Conservation (phyloP, 768 basidiomycete genomes). For the Punctularia strigosozonata region DNA sequence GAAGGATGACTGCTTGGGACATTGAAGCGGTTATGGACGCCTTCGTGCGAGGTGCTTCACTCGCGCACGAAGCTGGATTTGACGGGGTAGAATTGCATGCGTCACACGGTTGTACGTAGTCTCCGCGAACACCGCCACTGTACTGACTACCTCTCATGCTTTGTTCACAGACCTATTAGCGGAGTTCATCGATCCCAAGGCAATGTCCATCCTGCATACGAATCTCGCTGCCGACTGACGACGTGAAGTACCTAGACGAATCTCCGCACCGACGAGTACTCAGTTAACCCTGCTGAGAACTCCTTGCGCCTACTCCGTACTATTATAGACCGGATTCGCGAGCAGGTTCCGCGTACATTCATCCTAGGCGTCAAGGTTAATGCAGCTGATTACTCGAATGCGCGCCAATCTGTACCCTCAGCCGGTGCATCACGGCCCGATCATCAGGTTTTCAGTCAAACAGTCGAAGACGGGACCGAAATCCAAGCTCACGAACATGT, state of each 20-base stretch:
- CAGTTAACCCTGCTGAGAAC: constrained; percentile 26
- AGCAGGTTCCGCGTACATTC: constrained; percentile 42
- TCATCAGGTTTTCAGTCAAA: too few relatives aligned
- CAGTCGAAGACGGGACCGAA: constrained; percentile 17
- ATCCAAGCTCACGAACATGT: constrained; percentile 49
- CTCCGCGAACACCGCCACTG: too few relatives aligned
- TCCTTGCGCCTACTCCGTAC: constrained; percentile 45
- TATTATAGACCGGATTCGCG: constrained; percentile 46
- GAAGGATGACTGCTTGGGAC: constrained; percentile 43
- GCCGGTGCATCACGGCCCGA: too few relatives aligned
- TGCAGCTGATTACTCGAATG: constrained; percentile 55
- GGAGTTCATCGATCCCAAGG: constrained; percentile 69
- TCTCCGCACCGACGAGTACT: constrained; percentile 49
- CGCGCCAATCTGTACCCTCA: too few relatives aligned
- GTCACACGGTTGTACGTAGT: constrained; percentile 76
- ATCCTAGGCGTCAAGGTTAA: constrained; percentile 73
- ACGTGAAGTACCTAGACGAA: constrained; percentile 28
- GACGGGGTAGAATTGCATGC: constrained; percentile 82
- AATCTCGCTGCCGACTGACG: background rate
- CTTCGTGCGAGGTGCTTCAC: constrained; percentile 56
- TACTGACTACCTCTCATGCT: background rate
- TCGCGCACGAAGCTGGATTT: constrained; percentile 62
- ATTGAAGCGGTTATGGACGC: constrained; percentile 45
- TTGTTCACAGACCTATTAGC: constrained; percentile 52
- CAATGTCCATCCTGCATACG: constrained; percentile 13